Conservation (phyloP, 1,139 yeast species). For the Pichia sp. region DNA sequence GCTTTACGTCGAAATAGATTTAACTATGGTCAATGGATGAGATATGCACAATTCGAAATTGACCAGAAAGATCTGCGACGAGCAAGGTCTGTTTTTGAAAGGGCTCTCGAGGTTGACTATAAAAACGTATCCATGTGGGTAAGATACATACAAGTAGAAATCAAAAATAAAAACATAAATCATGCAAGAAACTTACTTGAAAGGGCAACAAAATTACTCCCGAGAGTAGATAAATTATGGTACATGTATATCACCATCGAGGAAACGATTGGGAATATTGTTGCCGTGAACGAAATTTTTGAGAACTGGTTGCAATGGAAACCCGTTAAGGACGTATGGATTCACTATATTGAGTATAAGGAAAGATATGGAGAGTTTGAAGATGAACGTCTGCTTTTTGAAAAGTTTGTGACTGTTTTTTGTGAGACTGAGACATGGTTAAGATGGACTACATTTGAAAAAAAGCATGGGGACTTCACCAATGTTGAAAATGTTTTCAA, state of each 20-base stretch:
- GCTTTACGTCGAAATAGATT: conserved; percentile 78
- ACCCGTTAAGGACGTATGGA: conserved; percentile 66
- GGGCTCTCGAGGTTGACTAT: conserved; percentile 77
- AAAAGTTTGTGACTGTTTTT: conserved; percentile 50
- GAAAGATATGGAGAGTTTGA: conserved; percentile 57
- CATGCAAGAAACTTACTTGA: conserved; percentile 87
- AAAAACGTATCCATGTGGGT: conserved; percentile 81
- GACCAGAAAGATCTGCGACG: conserved; percentile 70
- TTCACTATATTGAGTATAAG: conserved; percentile 69
- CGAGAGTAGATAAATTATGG: conserved; percentile 85
- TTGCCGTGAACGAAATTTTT: conserved; percentile 62
- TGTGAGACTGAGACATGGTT: conserved; percentile 62
- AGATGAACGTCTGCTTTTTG: conserved; percentile 55
- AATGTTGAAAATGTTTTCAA: conserved; percentile 63
- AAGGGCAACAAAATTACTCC: conserved; percentile 69
- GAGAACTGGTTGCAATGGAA: conserved; percentile 81
- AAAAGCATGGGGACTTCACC: conserved; percentile 44
- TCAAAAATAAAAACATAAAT: conserved; percentile 66
- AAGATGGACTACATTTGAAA: conserved; percentile 59
- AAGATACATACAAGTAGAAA: conserved; percentile 73
- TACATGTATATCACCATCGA: conserved; percentile 76
- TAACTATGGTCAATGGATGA: conserved; percentile 83
- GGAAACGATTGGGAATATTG: conserved; percentile 65
- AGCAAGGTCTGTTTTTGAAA: conserved; percentile 82
- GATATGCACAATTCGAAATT: conserved; percentile 86